These are phyloP conservation scores for Zelonia costaricensis DNA, from an alignment of 208 protist species.

Conservation along the genomic window DNA sequence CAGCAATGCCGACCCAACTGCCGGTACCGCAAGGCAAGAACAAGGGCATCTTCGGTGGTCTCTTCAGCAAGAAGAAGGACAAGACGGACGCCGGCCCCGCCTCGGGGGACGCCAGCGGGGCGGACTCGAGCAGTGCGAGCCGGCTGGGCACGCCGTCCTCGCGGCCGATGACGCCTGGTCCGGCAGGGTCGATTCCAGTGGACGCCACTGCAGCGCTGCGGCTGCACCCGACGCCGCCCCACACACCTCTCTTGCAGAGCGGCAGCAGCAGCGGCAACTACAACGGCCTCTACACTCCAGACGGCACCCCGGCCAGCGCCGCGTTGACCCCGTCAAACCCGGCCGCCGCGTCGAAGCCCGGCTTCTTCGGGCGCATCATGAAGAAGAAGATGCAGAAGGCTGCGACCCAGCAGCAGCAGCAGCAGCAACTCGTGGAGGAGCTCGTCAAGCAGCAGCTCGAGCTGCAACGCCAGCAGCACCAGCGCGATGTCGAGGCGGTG, in stretches of 20 bases:
- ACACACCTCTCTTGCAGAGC: neutral
- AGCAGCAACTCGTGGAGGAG: constrained; percentile 3
- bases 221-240: neutral
- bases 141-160: neutral
- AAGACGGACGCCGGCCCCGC: neutral
- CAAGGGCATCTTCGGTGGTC: constrained; percentile 22
- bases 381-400: constrained; percentile 33
- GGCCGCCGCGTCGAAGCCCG: constrained; percentile 1
- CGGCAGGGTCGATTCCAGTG: neutral
- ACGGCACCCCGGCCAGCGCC: constrained; percentile 3
- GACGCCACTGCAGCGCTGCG: neutral
- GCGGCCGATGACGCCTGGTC: neutral
- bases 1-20: neutral
- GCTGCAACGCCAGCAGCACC: neutral
- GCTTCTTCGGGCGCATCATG: constrained; percentile 20
- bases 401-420: constrained; percentile 17
- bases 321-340: too few species aligned
- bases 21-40: constrained; percentile 19
- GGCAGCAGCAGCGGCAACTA: neutral
- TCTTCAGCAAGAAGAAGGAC: constrained; percentile 30
- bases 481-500: neutral
- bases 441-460: neutral
- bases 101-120: neutral
- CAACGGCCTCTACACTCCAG: too few species aligned
- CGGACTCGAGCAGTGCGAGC: neutral